Base-by-base conservation (phyloP, 768 basidiomycete species). In the Suillus hirtellus region DNA sequence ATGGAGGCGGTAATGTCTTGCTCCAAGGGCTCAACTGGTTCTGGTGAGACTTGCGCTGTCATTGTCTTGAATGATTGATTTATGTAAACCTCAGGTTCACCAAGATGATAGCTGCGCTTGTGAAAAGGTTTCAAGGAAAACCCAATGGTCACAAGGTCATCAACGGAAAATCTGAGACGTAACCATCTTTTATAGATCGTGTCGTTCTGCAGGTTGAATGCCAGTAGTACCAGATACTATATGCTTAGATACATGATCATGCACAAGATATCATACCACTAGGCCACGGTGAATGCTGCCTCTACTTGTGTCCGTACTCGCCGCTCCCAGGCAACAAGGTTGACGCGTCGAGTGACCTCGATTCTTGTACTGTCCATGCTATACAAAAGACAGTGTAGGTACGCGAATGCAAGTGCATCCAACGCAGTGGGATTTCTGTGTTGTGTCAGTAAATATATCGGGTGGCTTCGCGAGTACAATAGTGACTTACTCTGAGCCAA, bases 401-500 rank as follows among this genome's bases (percentile, higher is more conserved):
- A 95, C 1, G 93, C 92, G 71, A 94, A 95, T 7, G 84, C 79
- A 50, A 93, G 84, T 2, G 93, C 92, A 70, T 95, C 93, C 15
- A 95, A 84, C 0, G 89, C 83, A 1, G 93, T 95, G 24, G 93
- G 89, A 31, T 80, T 79, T 56, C 92, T 95, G 63, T 11, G 42
- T 19, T n/a, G 17, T 56, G 40, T 67, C 52, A 38, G 43, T 49
- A 65, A 49, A 40, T 10, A 63, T 35, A 34, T 52, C 46, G n/a
- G 24, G 12, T 35, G 10, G 44, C 61, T 7, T 52, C 53, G 59
- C 44, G 11, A 54, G 40, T 24, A 31, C 7, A 9, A 55, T 35
- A 3, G 65, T 50, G 67, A 69, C 83, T 55, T 71, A 93, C 93
- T 75, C 76, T 14, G 91, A 93, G 43, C 81, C 87, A 3, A 95